Conservation (phyloP, 345 rosid species). For the Citrus maxima region DNA sequence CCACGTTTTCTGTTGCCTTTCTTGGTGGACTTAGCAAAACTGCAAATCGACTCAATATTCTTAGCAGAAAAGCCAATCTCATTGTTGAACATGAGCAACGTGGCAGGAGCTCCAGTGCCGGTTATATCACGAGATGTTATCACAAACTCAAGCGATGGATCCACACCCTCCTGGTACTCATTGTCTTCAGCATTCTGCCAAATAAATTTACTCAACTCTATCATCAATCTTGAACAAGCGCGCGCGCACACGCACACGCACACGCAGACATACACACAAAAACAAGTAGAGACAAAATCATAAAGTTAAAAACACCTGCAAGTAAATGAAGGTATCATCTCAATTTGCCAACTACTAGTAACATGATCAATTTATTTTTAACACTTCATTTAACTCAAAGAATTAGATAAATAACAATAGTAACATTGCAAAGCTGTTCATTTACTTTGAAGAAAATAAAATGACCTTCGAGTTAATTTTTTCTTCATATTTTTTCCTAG, state of each 20-base stretch:
- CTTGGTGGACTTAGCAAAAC: conserved; percentile 68
- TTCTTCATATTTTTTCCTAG: too few species aligned
- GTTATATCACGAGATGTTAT: conserved; percentile 70
- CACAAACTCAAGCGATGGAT: conserved; percentile 74
- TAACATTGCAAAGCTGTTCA: too few species aligned
- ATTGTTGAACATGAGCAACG: conserved; percentile 61
- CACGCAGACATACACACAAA: too few species aligned
- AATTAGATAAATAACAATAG: too few species aligned
- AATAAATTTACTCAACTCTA: background rate
- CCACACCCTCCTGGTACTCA: conserved; percentile 53
- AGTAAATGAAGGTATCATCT: too few species aligned
- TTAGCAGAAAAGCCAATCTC: conserved; percentile 60
- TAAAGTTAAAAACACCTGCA: too few species aligned
- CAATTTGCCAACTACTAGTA: too few species aligned
- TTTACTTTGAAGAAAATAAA: too few species aligned
- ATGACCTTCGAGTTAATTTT: too few species aligned
- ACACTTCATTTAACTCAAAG: too few species aligned
- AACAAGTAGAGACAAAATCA: background rate
- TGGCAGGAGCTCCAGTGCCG: conserved; percentile 58
- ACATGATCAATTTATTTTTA: too few species aligned
- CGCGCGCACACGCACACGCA: too few species aligned
- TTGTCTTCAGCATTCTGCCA: conserved; percentile 75
- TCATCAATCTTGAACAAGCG: background rate
- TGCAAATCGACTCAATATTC: conserved; percentile 66
- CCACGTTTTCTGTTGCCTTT: conserved; percentile 61